Evolutionary conservation across 768 basidiomycete genomes (phyloP).

Genomic region (Lactarius deliciosus): DNA sequence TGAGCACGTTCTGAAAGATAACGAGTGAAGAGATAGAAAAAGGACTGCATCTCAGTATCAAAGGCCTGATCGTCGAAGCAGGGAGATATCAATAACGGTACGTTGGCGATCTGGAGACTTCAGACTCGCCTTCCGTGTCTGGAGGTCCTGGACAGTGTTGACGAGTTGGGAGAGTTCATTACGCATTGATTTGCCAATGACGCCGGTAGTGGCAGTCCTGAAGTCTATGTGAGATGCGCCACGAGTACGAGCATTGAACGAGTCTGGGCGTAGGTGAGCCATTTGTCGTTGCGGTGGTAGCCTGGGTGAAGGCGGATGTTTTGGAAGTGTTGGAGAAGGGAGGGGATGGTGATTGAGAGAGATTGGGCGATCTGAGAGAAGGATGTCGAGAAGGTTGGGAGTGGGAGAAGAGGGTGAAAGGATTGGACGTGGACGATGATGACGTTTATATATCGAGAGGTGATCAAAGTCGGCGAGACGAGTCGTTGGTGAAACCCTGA

Average conservation of each 20-base stretch:
- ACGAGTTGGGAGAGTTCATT: conserved; percentile 97
- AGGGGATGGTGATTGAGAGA: conserved; percentile 37
- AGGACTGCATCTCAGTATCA: conserved; percentile 93
- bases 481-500: conserved; percentile 16
- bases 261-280: conserved; percentile 52
- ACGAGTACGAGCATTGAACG: conserved; percentile 69
- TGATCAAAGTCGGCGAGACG: conserved; percentile 11
- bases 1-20: conserved; percentile 89
- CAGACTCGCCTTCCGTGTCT: conserved; percentile 71
- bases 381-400: conserved; percentile 29
- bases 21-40: conserved; percentile 94
- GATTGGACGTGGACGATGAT: conserved; percentile 24
- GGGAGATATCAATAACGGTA: conserved; percentile 13
- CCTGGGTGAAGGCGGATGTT: not conserved
- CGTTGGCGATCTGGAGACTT: conserved; percentile 15
- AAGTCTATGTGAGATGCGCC: conserved; percentile 88
- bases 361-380: conserved; percentile 22
- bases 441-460: conserved; percentile 30
- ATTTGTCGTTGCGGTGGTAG: conserved; percentile 33
- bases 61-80: conserved; percentile 56
- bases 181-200: conserved; percentile 88
- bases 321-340: not conserved
- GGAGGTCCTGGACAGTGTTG: conserved; percentile 72
- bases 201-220: conserved; percentile 84
- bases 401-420: conserved; percentile 25